Conservation (phyloP, 441 rosid species). For the Erysimum cheiri region DNA sequence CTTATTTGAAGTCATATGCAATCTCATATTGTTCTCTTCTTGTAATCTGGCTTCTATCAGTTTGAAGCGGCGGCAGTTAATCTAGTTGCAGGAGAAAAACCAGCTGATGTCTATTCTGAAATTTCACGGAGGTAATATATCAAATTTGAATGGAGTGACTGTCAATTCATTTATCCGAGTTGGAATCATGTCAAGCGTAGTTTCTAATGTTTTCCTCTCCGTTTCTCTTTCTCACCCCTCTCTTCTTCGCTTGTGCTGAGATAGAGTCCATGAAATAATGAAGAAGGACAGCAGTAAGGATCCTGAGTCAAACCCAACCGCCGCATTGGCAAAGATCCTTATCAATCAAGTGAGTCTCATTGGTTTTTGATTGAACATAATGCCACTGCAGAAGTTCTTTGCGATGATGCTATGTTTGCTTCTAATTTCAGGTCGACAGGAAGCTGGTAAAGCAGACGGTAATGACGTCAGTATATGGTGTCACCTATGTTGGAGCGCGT, state of each 20-base stretch:
- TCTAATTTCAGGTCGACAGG: constrained; percentile 80
- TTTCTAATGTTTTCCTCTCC: constrained; percentile 16
- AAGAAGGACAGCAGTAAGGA: constrained; percentile 78
- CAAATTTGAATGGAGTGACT: constrained; percentile 1
- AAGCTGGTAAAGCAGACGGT: constrained; percentile 96
- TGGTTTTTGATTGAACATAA: constrained; percentile 2
- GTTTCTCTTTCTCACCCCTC: constrained; percentile 5
- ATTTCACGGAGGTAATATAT: constrained; percentile 80
- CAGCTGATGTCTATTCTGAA: constrained; percentile 96
- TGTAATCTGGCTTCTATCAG: constrained; percentile 51
- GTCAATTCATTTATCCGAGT: constrained; percentile 9
- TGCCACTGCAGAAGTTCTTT: neutral
- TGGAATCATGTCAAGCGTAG: constrained; percentile 17
- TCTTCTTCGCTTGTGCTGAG: constrained; percentile 31
- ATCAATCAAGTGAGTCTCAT: constrained; percentile 72
- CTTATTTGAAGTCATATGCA: constrained; percentile 22
- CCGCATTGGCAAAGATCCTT: constrained; percentile 77
- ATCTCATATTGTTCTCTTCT: constrained; percentile 39
- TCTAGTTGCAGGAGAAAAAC: constrained; percentile 80
- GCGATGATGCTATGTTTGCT: constrained; percentile 31
- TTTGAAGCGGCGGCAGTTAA: constrained; percentile 96
- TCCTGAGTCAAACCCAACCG: constrained; percentile 72
- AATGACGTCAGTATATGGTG: constrained; percentile 99
- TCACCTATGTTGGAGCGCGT: constrained; percentile 95
- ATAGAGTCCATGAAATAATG: constrained; percentile 90